Percentiles rank a stretch among this genome's conserved stretches.
phyloP scores from a whole-genome alignment of 1,284 basidiomycete genomes.

The Heterobasidion irregulare region DNA sequence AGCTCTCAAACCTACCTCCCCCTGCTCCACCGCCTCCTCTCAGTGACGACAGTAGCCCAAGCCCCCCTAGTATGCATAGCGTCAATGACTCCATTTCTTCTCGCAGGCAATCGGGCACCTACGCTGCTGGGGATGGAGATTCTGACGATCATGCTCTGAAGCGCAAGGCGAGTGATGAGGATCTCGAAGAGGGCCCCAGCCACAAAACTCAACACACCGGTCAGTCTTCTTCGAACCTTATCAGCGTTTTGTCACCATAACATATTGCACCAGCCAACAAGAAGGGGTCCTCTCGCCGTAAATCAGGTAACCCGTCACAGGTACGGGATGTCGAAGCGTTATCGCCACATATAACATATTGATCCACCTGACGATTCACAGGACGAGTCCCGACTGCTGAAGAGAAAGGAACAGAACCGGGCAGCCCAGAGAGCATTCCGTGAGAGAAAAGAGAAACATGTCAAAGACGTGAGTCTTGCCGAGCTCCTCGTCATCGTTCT shows the following conservation, averaged over 20 bases:
- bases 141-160: constrained; percentile 46
- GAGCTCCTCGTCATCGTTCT: too few species aligned
- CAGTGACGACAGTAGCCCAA: constrained; percentile 61
- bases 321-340: constrained; percentile 12
- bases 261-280: constrained; percentile 13
- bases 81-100: constrained; percentile 19
- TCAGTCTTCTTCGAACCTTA: constrained; percentile 21
- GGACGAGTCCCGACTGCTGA: constrained; percentile 66
- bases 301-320: constrained; percentile 29
- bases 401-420: constrained; percentile 83
- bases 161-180: constrained; percentile 62
- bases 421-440: constrained; percentile 82
- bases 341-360: not conserved
- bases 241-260: constrained; percentile 4
- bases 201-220: constrained; percentile 60
- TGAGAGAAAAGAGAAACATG: constrained; percentile 84
- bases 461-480: constrained; percentile 63
- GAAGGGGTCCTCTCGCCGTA: constrained; percentile 25
- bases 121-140: constrained; percentile 17
- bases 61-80: constrained; percentile 46
- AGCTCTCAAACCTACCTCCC: constrained; percentile 31
- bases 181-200: constrained; percentile 47
- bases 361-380: constrained; percentile 23
- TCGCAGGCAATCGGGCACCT: constrained; percentile 24
- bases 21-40: constrained; percentile 34